Evolutionary conservation across 2,329 filamentous ascomycete genomes (phyloP), one percentile per base, ranked within the genome.

Genomic region (Alternaria sp.): DNA sequence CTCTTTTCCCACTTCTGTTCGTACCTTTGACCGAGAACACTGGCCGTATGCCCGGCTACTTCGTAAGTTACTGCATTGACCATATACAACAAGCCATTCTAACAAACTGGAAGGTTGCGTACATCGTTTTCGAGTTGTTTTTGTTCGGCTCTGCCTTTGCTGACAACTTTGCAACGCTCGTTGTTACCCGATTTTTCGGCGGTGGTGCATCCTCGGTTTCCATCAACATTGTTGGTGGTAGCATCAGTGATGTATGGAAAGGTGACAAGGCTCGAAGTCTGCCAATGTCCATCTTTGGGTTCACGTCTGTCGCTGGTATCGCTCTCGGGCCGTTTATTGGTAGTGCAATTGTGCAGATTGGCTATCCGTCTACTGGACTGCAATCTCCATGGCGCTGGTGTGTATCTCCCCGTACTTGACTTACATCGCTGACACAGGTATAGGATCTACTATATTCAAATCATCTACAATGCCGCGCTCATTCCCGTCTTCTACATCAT

Each of bases 371-470:
- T 16, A 48, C 30, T 18, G 69, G 68, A 6, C 54, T 73, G 3
- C 62, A 71, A 20, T 52, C 62, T 5, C 69, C 67, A 1, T 81
- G 79, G 79, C 66, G 79, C 62, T 81, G 80, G 79, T 79, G 62
- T 61, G 72, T 43, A 52, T 49, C 1, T n/a, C 22, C 3, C 20
- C 7, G 9, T 3, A 6, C 14, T 22, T 24, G 14, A n/a, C 5
- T 36, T 12, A 12, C 3, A 22, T 18, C 18, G n/a, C 49, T 58
- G 24, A 65, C 4, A 20, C 47, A 20, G 4, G 22, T n/a, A 6
- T 51, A 80, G 79, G 79, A 81, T 81, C 46, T 82, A 78, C 64
- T 81, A 81, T 39, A 76, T 81, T 51, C 80, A 81, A 42, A 80
- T 81, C 42, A 80, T 81, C 53, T 81, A 80, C 61, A 80, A 81